Evolutionary conservation across 768 basidiomycete genomes (phyloP).

Genomic region (Lentinus tigrinus): DNA sequence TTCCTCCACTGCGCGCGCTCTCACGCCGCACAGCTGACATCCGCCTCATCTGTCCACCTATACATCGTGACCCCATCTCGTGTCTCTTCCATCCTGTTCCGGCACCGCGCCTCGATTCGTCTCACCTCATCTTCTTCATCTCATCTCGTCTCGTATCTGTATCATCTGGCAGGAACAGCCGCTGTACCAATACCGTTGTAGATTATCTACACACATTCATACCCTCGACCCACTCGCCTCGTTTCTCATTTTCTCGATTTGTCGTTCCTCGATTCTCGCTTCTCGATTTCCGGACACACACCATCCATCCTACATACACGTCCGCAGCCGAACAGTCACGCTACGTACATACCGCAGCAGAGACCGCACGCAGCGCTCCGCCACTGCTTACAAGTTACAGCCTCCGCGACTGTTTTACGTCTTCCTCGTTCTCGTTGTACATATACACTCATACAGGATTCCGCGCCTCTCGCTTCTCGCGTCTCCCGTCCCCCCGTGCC

Average conservation of each 20-base stretch:
- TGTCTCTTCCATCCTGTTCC: background rate
- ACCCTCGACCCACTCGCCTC: background rate
- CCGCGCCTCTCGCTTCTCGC: background rate
- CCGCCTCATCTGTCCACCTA: no score
- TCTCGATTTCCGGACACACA: no score
- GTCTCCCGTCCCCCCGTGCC: background rate
- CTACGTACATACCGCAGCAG: no score
- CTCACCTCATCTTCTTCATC: background rate
- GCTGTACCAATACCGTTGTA: background rate
- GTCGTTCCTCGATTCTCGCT: background rate
- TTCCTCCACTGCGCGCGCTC: background rate
- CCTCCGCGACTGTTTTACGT: no score
- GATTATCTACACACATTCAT: background rate
- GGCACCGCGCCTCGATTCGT: background rate
- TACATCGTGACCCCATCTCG: no score
- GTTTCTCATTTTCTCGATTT: background rate
- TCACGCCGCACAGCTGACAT: background rate
- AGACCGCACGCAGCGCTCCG: no score
- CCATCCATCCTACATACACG: background rate
- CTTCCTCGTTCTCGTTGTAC: no score
- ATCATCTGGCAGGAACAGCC: background rate
- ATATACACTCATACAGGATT: no score
- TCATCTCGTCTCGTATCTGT: background rate
- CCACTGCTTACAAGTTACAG: no score
- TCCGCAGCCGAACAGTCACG: no score